Evolutionary conservation across 2,329 filamentous ascomycete species (phyloP).

Genomic region (Trichoderma gracile): DNA sequence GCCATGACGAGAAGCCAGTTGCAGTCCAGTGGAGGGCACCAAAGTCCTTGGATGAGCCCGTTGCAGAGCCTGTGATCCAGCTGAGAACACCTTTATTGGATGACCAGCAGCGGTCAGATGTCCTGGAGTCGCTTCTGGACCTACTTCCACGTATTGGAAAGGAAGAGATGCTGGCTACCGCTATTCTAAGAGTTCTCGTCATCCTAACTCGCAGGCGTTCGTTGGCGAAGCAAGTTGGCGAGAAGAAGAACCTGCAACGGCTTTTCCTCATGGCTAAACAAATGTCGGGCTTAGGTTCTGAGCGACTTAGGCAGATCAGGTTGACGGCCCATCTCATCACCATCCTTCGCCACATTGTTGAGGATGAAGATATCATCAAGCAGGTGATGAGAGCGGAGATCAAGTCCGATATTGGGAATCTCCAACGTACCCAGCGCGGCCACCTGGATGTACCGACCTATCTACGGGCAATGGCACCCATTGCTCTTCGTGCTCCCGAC

Average conservation of each 20-base stretch:
- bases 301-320: conserved; percentile 62
- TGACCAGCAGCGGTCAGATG: conserved; percentile 63
- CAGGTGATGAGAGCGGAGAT: conserved; percentile 94
- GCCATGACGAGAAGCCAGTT: conserved; percentile 79
- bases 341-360: conserved; percentile 86
- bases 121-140: conserved; percentile 78
- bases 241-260: conserved; percentile 85
- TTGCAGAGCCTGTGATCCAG: conserved; percentile 59
- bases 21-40: conserved; percentile 70
- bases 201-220: conserved; percentile 80
- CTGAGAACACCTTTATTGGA: conserved; percentile 59
- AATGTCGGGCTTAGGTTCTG: conserved; percentile 74
- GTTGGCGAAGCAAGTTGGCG: conserved; percentile 73
- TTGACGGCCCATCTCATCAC: conserved; percentile 70
- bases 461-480: conserved; percentile 72
- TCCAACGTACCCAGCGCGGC: conserved; percentile 51
- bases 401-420: conserved; percentile 68
- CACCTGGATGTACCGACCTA: conserved; percentile 69
- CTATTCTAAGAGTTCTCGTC: conserved; percentile 78
- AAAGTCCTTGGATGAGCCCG: conserved; percentile 49
- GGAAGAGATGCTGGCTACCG: conserved; percentile 80
- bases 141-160: conserved; percentile 85
- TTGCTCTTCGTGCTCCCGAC: conserved; percentile 78
- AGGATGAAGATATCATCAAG: conserved; percentile 87
- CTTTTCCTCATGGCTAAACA: conserved; percentile 96